Conservation (phyloP, 1,284 basidiomycete genomes). For the Irpex sp. region DNA sequence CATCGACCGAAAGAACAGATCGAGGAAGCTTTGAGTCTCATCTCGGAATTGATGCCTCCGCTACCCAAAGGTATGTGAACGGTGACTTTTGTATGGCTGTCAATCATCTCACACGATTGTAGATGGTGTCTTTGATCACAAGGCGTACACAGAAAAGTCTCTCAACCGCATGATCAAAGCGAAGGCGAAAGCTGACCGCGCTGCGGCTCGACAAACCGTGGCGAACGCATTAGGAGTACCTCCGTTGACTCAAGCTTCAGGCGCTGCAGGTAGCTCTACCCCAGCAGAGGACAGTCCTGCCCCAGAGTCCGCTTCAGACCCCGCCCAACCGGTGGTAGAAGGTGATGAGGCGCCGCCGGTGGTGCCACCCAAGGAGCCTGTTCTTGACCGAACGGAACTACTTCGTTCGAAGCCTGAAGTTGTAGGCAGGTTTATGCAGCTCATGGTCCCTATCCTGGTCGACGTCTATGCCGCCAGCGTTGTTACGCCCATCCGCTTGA, state of each 20-base stretch:
- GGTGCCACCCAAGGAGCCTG: constrained; percentile 31
- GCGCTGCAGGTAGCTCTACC: constrained; percentile 28
- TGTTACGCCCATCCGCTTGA: constrained; percentile 78
- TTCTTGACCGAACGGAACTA: constrained; percentile 62
- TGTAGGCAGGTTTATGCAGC: constrained; percentile 80
- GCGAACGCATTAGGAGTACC: constrained; percentile 17
- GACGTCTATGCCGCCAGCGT: constrained; percentile 96
- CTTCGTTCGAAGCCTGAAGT: constrained; percentile 72
- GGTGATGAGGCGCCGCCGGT: constrained; percentile 31
- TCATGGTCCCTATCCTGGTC: constrained; percentile 88
- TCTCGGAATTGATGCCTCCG: constrained; percentile 89
- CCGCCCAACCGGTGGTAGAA: constrained; percentile 18
- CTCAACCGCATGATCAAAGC: constrained; percentile 70
- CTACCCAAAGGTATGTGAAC: constrained; percentile 72
- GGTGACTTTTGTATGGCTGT: background rate
- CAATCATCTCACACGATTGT: constrained; percentile 11
- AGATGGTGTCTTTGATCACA: constrained; percentile 94
- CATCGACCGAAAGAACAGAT: constrained; percentile 96
- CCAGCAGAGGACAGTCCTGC: constrained; percentile 25
- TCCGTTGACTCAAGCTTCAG: constrained; percentile 18
- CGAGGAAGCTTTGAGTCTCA: constrained; percentile 84
- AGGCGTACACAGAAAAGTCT: constrained; percentile 85
- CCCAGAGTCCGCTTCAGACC: constrained; percentile 20
- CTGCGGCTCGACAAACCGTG: constrained; percentile 55
- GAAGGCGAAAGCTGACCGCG: constrained; percentile 73